Evolutionary conservation across 208 protist species (phyloP).

Genomic region (Angomonas ambiguus): DNA sequence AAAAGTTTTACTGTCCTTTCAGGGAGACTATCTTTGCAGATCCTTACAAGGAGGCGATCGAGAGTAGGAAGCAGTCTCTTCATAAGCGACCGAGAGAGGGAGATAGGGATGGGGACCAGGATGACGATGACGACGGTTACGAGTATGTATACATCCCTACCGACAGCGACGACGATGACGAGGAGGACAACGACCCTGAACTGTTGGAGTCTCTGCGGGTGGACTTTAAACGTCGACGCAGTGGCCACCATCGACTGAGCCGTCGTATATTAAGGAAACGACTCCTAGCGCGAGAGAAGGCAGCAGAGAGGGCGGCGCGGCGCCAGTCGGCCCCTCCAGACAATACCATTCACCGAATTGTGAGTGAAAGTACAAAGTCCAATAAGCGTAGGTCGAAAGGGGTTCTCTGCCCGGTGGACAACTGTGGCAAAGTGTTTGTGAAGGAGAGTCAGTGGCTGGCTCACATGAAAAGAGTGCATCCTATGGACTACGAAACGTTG

Average conservation of each 20-base stretch:
- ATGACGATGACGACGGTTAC: constrained; percentile 8
- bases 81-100: neutral
- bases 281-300: constrained; percentile 33
- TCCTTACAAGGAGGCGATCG: constrained; percentile 24
- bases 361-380: neutral
- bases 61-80: neutral
- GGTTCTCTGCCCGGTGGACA: constrained; percentile 38
- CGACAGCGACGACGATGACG: constrained; percentile 13
- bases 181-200: neutral
- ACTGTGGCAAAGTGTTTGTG: constrained; percentile 32
- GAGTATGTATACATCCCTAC: constrained; percentile 11
- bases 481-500: constrained; percentile 16
- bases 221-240: constrained; percentile 37
- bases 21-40: constrained; percentile 62
- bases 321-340: neutral
- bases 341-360: neutral
- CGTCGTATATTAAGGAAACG: constrained; percentile 43
- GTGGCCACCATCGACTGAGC: constrained; percentile 22
- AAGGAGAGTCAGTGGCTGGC: constrained; percentile 27
- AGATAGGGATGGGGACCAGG: constrained; percentile 3
- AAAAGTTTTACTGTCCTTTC: constrained; percentile 75
- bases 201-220: constrained; percentile 9
- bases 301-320: neutral
- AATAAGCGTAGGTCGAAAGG: neutral
- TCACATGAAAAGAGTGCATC: constrained; percentile 42